These are phyloP conservation scores for Populus hybrid DNA, from an alignment of 441 rosid species.

Conservation along the genomic window DNA sequence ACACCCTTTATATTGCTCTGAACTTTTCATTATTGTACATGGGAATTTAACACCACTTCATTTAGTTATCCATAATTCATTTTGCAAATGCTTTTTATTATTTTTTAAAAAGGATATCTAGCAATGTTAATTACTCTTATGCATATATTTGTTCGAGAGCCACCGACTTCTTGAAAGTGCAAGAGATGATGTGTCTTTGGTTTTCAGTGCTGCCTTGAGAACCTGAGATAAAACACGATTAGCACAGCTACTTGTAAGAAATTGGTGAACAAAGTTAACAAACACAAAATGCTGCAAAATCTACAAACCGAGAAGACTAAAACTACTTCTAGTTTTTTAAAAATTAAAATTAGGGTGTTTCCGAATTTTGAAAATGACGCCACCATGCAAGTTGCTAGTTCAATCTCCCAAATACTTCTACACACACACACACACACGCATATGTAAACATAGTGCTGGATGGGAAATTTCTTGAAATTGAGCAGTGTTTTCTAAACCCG, in stretches of 20 bases:
- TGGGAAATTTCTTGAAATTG: background rate
- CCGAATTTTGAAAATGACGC: background rate
- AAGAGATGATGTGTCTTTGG: background rate
- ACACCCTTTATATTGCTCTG: background rate
- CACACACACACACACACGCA: too few relatives aligned
- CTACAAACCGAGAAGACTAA: background rate
- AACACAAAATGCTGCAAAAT: background rate
- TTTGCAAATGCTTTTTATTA: too few relatives aligned
- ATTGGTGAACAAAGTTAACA: background rate
- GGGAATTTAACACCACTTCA: background rate
- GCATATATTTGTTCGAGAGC: background rate
- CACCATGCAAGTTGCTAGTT: background rate
- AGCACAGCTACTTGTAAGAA: background rate
- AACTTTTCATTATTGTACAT: background rate
- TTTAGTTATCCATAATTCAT: background rate
- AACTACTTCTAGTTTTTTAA: background rate
- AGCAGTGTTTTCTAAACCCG: background rate
- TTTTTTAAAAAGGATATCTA: too few relatives aligned
- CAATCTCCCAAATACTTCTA: background rate
- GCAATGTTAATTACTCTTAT: background rate
- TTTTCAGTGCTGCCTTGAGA: too few relatives aligned
- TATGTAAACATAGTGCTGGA: background rate
- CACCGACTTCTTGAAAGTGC: background rate
- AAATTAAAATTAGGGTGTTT: background rate
- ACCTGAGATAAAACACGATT: background rate